Evolutionary conservation across 2,329 filamentous ascomycete species (phyloP).

Genomic region (Paecilomyces variotii): DNA sequence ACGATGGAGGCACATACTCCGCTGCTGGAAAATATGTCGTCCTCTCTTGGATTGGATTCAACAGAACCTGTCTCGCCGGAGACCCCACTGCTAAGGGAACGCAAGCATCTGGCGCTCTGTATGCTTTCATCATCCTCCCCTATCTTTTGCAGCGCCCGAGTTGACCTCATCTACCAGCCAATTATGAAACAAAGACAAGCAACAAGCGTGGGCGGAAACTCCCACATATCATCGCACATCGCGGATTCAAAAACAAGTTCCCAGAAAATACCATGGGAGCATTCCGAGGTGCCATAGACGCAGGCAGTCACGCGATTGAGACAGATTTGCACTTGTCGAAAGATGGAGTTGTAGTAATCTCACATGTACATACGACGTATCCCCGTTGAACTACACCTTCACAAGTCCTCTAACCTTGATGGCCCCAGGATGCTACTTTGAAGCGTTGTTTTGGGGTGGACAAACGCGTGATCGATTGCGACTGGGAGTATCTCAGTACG

Average conservation of each 20-base stretch:
- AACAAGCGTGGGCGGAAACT: not conserved
- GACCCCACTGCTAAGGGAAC: not conserved
- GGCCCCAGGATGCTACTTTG: slow-evolving; percentile 59
- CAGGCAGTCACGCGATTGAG: slow-evolving; percentile 74
- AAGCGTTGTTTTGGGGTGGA: slow-evolving; percentile 75
- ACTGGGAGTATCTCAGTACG: slow-evolving; percentile 64
- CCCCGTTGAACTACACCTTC: not conserved
- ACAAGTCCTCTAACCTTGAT: not conserved
- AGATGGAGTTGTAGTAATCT: slow-evolving; percentile 78
- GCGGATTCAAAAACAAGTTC: slow-evolving; percentile 55
- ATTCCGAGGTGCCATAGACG: slow-evolving; percentile 64
- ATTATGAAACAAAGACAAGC: not conserved
- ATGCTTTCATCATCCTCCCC: not conserved
- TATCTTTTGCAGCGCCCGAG: not conserved
- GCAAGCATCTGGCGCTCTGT: not conserved
- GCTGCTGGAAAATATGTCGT: not conserved
- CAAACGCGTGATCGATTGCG: slow-evolving; percentile 63
- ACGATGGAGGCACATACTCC: not conserved
- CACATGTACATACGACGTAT: slow-evolving; percentile 52
- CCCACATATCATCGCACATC: slow-evolving; percentile 36
- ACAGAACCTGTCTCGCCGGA: not conserved
- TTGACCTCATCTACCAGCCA: not conserved
- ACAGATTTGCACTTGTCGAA: slow-evolving; percentile 78
- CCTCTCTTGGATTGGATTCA: not conserved
- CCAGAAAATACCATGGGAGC: slow-evolving; percentile 83